Percentiles rank a stretch among this genome's conserved stretches.
Evolutionary conservation across 306 rosid genomes (phyloP).

Genomic region (Ormosia emarginata): DNA sequence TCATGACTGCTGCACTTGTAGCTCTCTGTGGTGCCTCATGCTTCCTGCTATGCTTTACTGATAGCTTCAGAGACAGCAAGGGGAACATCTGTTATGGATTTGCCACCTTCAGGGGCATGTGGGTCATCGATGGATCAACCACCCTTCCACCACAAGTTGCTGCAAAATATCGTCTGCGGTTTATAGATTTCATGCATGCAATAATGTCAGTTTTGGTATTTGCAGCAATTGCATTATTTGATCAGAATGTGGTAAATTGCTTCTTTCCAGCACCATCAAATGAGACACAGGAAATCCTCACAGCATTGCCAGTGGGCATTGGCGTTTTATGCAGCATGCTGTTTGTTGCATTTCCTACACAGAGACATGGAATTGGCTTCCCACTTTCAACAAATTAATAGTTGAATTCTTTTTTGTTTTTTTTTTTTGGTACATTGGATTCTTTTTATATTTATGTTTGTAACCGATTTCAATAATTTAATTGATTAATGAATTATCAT

Average conservation of each 20-base stretch:
- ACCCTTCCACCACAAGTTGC: constrained; percentile 35
- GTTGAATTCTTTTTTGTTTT: not conserved
- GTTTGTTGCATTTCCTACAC: constrained; percentile 57
- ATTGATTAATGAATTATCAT: not conserved
- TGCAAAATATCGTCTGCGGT: constrained; percentile 42
- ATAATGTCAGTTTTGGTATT: constrained; percentile 58
- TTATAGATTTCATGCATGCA: constrained; percentile 67
- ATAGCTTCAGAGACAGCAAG: constrained; percentile 57
- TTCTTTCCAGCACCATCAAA: constrained; percentile 61
- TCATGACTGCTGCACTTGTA: constrained; percentile 47
- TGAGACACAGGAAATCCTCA: constrained; percentile 53
- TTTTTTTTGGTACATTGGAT: not conserved
- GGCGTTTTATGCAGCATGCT: constrained; percentile 58
- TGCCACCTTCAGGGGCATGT: constrained; percentile 61
- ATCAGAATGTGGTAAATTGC: constrained; percentile 63
- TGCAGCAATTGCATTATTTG: constrained; percentile 66
- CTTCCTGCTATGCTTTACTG: constrained; percentile 61
- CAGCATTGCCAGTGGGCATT: constrained; percentile 61
- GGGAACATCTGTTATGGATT: constrained; percentile 73
- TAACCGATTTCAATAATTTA: not conserved
- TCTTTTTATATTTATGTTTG: not conserved
- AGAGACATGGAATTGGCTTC: constrained; percentile 84
- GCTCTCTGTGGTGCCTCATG: constrained; percentile 50
- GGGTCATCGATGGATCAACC: constrained; percentile 66
- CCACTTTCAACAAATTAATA: constrained; percentile 43